Evolutionary conservation across 208 protist genomes (phyloP), one percentile per base, ranked within the genome.

Genomic region (Porcisia deanei): DNA sequence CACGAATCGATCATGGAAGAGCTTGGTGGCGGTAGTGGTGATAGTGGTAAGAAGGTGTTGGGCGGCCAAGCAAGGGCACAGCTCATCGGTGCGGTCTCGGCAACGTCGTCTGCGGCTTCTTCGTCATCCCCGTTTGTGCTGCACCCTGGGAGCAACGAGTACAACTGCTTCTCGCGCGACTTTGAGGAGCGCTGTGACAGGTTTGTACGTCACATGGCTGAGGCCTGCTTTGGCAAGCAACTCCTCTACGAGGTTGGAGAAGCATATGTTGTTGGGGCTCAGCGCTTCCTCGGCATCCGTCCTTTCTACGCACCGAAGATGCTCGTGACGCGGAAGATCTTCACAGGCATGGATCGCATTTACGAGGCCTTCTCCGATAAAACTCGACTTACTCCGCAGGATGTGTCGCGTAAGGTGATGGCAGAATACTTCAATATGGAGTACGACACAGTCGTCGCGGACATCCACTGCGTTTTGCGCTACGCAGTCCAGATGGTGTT

Each of bases 381-480:
- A 59, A 79, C 81, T 58, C 68, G 69, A 22, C 37, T 89, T 72
- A 78, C 71, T 45, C 47, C 79, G 63, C 61, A 89, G 34, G 76
- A 80, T 67, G 55, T 93, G 10, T 85, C 84, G 18, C 77, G 77
- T 16, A 88, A 89, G 69, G 34, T 97, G 45, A 86, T 93, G 76
- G 30, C 83, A 3, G 93, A 97, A 75, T 97, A 93, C 81, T 92
- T 97, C 60, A 91, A 87, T 73, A 89, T 97, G 82, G 93, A 97
- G 81, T 97, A 89, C 81, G 90, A 97, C 73, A 71, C 81, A 53
- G 86, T 97, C 47, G 82, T 97, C 1, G 86, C 90, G 4, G 93
- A 97, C 59, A 68, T 87, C 12, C 86, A 92, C 71, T 66, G 85
- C 12, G 71, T 80, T 22, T 83, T 97, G 16, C 87, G 89, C 22